Evolutionary conservation across 2,329 filamentous ascomycete species (phyloP), one percentile per base, ranked within the genome.

Genomic region (Cryphonectria radicalis): DNA sequence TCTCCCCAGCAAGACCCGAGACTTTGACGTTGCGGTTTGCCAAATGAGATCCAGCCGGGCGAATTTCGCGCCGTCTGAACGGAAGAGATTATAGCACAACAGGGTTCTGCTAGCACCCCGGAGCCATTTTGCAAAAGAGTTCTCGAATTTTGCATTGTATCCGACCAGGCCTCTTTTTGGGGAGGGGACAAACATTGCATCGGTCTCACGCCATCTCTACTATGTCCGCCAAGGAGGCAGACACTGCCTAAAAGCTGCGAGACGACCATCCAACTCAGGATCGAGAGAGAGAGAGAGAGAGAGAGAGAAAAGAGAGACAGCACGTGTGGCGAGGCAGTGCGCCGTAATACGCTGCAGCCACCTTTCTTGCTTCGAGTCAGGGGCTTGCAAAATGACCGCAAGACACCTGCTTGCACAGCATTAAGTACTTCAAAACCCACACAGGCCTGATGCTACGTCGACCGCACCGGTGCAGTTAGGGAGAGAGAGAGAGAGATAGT

Each of bases 241-340:
- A 43, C 65, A 46, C 28, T 53, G 65, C 4, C 32, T 28, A 5
- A 46, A 64, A 32, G 62, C 62, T 32, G 62, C 62, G 37, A 64
- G 40, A 46, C 62, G 17, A 3, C 40, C 37, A 46, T 40, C 62
- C 11, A 28, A 50, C 46, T n/a, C 46, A n/a, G 42, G 46, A n/a
- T 50, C 22, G 7, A 50, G 46, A 50, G 22, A 50, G 46, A 50
- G 28, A n/a, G n/a, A n/a, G n/a, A n/a, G n/a, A n/a, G n/a, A n/a
- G n/a, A n/a, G n/a, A n/a, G n/a, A n/a, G n/a, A n/a, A 32, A 32
- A 4, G 7, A 50, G 46, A 50, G 22, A 50, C 22, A 50, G 46
- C 46, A 7, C 46, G 46, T 50, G 46, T 50, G 46, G 46, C 46
- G 37, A 32, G 35, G 42, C 8, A 14, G 35, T 37, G n/a, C 35